Percentiles rank a stretch among this genome's conserved stretches.
phyloP scores from a whole-genome alignment of 768 basidiomycete species.

The Tricholoma sp. region DNA sequence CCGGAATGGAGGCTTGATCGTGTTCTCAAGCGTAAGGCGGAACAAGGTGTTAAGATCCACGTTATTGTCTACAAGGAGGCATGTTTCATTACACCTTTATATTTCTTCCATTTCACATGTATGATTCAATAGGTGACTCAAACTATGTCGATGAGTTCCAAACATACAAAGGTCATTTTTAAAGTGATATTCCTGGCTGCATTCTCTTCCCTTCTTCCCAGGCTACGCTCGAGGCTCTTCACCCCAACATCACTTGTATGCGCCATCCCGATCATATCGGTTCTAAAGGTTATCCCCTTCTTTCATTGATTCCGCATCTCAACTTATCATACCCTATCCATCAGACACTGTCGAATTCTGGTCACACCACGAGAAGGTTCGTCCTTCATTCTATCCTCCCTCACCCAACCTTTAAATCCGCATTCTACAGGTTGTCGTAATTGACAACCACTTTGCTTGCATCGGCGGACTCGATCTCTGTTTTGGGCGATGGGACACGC shows the following conservation, averaged over 20 bases:
- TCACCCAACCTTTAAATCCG: not conserved
- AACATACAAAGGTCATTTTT: slow-evolving; percentile 65
- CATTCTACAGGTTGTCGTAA: slow-evolving; percentile 55
- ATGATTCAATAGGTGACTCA: slow-evolving; percentile 58
- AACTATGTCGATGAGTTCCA: slow-evolving; percentile 86
- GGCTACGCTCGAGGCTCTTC: slow-evolving; percentile 75
- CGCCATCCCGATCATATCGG: slow-evolving; percentile 90
- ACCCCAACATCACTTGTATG: slow-evolving; percentile 85
- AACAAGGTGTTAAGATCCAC: slow-evolving; percentile 88
- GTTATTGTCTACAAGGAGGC: slow-evolving; percentile 95
- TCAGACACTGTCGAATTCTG: slow-evolving; percentile 78
- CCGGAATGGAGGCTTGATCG: slow-evolving; percentile 89
- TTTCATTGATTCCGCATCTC: not conserved
- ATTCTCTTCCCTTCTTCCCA: slow-evolving; percentile 18
- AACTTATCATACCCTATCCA: not conserved
- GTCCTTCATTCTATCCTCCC: slow-evolving; percentile 3
- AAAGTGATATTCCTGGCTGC: not conserved
- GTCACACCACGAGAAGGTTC: slow-evolving; percentile 86
- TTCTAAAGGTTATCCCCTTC: slow-evolving; percentile 49
- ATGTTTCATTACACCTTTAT: not conserved
- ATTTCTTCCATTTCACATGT: not conserved
- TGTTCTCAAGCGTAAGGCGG: slow-evolving; percentile 81
- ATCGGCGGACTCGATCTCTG: slow-evolving; percentile 95
- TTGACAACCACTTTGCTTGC: slow-evolving; percentile 82
- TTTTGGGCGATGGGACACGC: slow-evolving; percentile 96